Evolutionary conservation across 192 early-diverging fungal species (phyloP), one percentile per base, ranked within the genome.

Genomic region (Gaertneriomyces semiglobifer): DNA sequence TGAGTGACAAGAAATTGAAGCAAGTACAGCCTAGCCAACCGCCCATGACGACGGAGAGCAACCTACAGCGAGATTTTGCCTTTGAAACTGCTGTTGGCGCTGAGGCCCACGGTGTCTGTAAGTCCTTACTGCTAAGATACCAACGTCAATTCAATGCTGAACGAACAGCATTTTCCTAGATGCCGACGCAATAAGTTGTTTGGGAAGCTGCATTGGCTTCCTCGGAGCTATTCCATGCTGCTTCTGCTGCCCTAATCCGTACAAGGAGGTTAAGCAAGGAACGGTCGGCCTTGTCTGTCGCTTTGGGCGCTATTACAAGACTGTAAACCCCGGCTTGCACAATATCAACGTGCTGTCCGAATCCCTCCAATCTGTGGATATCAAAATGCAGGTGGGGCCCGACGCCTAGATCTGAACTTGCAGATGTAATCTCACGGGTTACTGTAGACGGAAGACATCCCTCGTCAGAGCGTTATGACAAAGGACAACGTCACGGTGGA

Each of bases 401-500:
- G 25, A 33, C 25, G 25, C 25, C 25, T 33, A 33, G 25, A 33
- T 33, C 25, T 33, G 25, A 33, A 33, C 25, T 33, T 33, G 25
- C 25, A 2, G 25, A 33, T 33, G 25, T 33, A 33, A 33, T 33
- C 25, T 33, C 25, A 33, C 25, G 25, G 25, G 25, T 33, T 33
- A 33, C 25, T 33, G 25, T 33, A 33, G 25, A 33, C 25, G 25
- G 25, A 33, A 33, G 25, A 33, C 19, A 33, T 33, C 25, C 25
- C 25, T 33, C 25, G 25, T 2, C 89, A 94, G 72, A 72, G 80
- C 7, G 89, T 95, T 61, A 89, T 93, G 77, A 93, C 91, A 46
- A 92, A 95, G 71, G 93, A 96, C 77, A 96, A 96, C 67, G 90
- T 94, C 58, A 88, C 81, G 33, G 84, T 93, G 38, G 71, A 71